Evolutionary conservation across 441 rosid species (phyloP).

Genomic region (Eruca vesicaria): DNA sequence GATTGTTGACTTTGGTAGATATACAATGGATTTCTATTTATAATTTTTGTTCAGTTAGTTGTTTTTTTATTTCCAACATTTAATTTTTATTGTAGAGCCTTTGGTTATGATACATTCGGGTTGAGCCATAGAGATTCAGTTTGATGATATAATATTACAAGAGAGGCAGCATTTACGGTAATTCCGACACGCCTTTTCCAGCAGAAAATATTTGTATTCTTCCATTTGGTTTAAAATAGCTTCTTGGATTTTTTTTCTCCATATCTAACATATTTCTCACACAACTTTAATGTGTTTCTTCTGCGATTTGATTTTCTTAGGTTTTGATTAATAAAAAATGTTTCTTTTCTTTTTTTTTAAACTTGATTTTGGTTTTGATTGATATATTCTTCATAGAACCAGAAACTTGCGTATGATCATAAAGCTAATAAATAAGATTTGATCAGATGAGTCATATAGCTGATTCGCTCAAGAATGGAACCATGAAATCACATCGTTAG

Average conservation of each 20-base stretch:
- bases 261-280: neutral
- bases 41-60: too few relatives aligned
- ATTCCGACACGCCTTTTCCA: too few relatives aligned
- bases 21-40: too few relatives aligned
- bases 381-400: neutral
- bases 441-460: neutral
- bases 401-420: neutral
- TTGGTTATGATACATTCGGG: too few relatives aligned
- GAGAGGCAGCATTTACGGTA: too few relatives aligned
- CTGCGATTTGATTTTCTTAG: neutral
- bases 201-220: too few relatives aligned
- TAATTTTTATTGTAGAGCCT: too few relatives aligned
- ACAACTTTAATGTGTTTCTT: neutral
- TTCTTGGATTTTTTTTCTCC: neutral
- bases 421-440: neutral
- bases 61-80: too few relatives aligned
- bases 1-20: too few relatives aligned
- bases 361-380: neutral
- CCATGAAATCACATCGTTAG: slow-evolving; percentile 64
- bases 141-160: too few relatives aligned
- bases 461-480: slow-evolving; percentile 36
- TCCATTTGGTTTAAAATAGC: too few relatives aligned
- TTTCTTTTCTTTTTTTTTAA: neutral
- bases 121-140: too few relatives aligned
- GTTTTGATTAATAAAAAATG: neutral